Base-by-base conservation (phyloP, 2,329 filamentous ascomycete genomes). In the Massarina eburnea region DNA sequence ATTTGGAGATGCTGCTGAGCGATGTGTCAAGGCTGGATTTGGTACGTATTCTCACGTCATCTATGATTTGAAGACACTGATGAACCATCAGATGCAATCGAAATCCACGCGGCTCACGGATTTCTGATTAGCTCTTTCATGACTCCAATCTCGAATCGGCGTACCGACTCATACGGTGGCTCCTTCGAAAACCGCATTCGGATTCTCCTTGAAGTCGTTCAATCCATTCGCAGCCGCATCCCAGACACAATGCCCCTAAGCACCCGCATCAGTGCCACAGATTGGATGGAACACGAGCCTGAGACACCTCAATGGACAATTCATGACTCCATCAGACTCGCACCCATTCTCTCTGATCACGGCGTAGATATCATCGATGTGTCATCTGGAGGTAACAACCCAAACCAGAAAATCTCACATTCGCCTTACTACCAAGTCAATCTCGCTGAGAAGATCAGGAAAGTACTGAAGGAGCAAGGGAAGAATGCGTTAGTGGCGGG, bases 401-500 rank as follows among this genome's bases (percentile, higher is more conserved):
- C 54, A 8, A 48, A 60, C n/a, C 73, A 76, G 49, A 60, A 62
- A 18, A 70, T 77, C 36, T 17, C 18, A 14, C 27, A 27, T 15
- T 29, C 37, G 17, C 18, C 34, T 5, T 71, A 74, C 39, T 78
- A 77, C 49, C 73, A 78, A 49, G 69, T 70, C 27, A 68, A 72
- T 41, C 68, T 77, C 17, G 75, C 75, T 0, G 65, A 62, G 1
- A 58, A 67, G 36, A 67, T 78, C 33, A 40, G 45, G 9, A 41
- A 81, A 74, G 62, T 61, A n/a, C 19, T 53, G 12, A 37, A 41
- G 20, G 26, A 48, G 10, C 27, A 19, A 8, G 67, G 68, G 1
- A 68, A 66, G 20, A 52, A 55, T 8, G 68, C 76, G 6, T 58
- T 77, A n/a, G 68, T 78, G n/a, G 76, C 74, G 10, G 74, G 74